phyloP scores from a whole-genome alignment of 2,329 filamentous ascomycete species.

The Rhinocladiella mackenziei region DNA sequence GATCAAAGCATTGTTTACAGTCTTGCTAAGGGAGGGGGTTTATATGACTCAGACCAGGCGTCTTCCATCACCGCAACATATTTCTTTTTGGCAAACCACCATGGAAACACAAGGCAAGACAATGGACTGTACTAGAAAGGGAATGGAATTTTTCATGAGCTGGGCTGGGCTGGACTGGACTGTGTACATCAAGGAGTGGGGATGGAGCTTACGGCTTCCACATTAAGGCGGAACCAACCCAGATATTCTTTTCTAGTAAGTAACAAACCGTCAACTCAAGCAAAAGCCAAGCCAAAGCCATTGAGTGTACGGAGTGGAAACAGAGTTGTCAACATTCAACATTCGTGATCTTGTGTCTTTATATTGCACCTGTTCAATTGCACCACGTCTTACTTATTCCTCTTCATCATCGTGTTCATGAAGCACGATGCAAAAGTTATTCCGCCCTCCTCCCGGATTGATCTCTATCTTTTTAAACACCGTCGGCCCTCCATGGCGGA shows the following conservation, averaged over 20 bases:
- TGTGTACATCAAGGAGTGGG: too few species aligned
- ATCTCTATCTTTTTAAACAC: constrained; percentile 70
- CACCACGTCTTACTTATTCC: background rate
- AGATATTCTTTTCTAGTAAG: too few species aligned
- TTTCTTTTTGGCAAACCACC: background rate
- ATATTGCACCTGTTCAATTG: too few species aligned
- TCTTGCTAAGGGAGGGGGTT: too few species aligned
- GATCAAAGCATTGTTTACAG: background rate
- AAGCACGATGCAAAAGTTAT: constrained; percentile 85
- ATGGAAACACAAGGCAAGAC: too few species aligned
- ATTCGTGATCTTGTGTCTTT: background rate
- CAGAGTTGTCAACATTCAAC: background rate
- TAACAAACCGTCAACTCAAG: too few species aligned
- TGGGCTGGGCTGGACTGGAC: too few species aligned
- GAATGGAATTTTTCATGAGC: background rate
- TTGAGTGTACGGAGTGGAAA: too few species aligned
- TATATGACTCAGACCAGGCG: constrained; percentile 1
- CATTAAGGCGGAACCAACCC: too few species aligned
- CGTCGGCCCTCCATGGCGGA: constrained; percentile 25
- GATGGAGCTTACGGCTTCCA: too few species aligned
- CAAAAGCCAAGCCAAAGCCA: too few species aligned
- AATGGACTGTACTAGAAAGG: too few species aligned
- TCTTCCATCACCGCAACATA: background rate
- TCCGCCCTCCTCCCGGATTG: constrained; percentile 69
- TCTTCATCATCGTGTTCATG: constrained; percentile 27